These are phyloP conservation scores for Saccharomycopsis javanensis DNA, from an alignment of 805 yeast species.

Conservation along the genomic window DNA sequence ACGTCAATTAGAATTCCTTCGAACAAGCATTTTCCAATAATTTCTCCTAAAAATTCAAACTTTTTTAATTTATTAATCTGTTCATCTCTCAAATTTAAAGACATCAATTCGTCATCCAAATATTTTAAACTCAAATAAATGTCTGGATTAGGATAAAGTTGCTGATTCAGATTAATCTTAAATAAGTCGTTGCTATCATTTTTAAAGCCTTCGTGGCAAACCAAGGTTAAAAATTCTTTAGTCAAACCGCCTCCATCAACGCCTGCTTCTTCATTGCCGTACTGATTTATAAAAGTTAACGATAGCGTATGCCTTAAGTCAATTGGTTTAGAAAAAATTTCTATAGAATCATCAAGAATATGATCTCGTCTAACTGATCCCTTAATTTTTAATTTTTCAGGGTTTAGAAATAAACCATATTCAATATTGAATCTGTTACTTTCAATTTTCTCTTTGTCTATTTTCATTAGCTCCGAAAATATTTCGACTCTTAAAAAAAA, in stretches of 20 bases:
- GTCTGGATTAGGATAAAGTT: slow-evolving; percentile 66
- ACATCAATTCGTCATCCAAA: slow-evolving; percentile 26
- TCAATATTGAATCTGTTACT: slow-evolving; percentile 17
- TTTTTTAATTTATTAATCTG: slow-evolving; percentile 24
- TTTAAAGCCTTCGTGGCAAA: slow-evolving; percentile 59
- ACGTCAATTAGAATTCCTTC: slow-evolving; percentile 75
- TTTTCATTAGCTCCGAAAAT: slow-evolving; percentile 52
- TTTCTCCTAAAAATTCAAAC: slow-evolving; percentile 62
- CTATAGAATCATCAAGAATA: slow-evolving; percentile 67
- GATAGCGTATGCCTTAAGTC: slow-evolving; percentile 49
- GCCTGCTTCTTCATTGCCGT: slow-evolving; percentile 74
- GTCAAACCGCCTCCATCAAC: slow-evolving; percentile 97
- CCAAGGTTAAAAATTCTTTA: slow-evolving; percentile 74
- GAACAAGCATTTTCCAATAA: slow-evolving; percentile 82
- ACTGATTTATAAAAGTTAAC: slow-evolving; percentile 61
- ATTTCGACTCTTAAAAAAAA: slow-evolving; percentile 66
- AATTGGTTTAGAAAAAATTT: slow-evolving; percentile 38
- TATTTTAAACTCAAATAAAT: slow-evolving; percentile 30
- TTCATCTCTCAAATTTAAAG: slow-evolving; percentile 21
- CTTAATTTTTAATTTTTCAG: slow-evolving; percentile 19
- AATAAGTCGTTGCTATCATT: slow-evolving; percentile 31
- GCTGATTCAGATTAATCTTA: slow-evolving; percentile 39
- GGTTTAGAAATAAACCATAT: slow-evolving; percentile 13
- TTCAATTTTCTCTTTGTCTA: slow-evolving; percentile 35
- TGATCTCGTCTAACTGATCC: slow-evolving; percentile 62